Conservation (phyloP, 768 basidiomycete species). For the Lactarius indigo region DNA sequence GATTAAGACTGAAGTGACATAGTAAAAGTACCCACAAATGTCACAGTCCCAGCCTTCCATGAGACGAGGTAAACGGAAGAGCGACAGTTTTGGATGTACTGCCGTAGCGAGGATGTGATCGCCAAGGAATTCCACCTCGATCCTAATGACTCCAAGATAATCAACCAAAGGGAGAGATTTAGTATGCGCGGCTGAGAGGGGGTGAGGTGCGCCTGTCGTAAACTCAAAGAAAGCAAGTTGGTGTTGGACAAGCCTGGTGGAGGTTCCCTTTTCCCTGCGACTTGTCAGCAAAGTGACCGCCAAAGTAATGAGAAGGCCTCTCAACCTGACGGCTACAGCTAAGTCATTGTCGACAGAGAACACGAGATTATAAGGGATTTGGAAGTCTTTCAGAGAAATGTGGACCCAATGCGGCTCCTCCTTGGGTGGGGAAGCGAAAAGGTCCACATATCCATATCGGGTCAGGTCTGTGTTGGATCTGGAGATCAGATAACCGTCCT, state of each 20-base stretch:
- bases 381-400: background rate
- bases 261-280: background rate
- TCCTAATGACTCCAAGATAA: background rate
- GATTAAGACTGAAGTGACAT: too few species aligned
- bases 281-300: background rate
- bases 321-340: background rate
- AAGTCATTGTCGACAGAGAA: constrained; percentile 7
- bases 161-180: background rate
- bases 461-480: background rate
- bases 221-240: background rate
- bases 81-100: background rate
- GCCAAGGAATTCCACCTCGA: background rate
- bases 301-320: background rate
- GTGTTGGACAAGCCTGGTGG: too few species aligned
- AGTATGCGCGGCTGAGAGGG: background rate
- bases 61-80: constrained; percentile 7
- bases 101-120: background rate
- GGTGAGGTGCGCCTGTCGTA: background rate
- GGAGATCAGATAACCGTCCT: constrained; percentile 7
- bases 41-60: constrained; percentile 9
- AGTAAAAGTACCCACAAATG: background rate
- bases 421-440: background rate
- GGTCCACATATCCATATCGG: constrained; percentile 5
- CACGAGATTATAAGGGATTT: background rate
- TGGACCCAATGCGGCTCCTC: constrained; percentile 3